A percentile compares a stretch with the other conserved stretches of the same genome.
Evolutionary conservation across 768 basidiomycete species (phyloP).

Genomic region (Hypholoma sublateritium): DNA sequence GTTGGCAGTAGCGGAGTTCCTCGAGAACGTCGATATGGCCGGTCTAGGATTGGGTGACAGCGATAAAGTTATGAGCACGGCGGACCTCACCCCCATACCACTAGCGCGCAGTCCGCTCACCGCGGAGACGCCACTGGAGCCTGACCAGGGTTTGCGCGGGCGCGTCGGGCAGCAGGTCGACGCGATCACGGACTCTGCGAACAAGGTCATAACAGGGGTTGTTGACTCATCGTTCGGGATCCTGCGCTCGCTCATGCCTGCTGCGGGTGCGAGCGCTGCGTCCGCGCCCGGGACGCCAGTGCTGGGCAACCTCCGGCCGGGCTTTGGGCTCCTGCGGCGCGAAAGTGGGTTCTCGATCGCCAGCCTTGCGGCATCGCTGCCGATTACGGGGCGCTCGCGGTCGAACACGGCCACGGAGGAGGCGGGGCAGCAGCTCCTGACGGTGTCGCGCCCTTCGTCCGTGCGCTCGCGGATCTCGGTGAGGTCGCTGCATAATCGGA

Average conservation of each 20-base stretch:
- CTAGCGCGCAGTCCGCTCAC: conserved; percentile 55
- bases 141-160: conserved; percentile 58
- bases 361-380: conserved; percentile 63
- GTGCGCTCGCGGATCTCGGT: conserved; percentile 30
- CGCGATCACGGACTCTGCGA: conserved; percentile 77
- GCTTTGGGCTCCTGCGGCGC: conserved; percentile 69
- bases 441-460: conserved; percentile 44
- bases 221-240: conserved; percentile 91
- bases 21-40: conserved; percentile 90
- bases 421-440: conserved; percentile 45
- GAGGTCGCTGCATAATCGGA: conserved; percentile 14
- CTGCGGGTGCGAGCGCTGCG: conserved; percentile 16
- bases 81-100: conserved; percentile 81
- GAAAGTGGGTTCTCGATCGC: conserved; percentile 85
- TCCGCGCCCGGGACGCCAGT: conserved; percentile 27
- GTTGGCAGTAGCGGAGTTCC: conserved; percentile 93
- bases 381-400: conserved; percentile 44
- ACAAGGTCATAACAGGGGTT: conserved; percentile 83
- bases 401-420: conserved; percentile 33
- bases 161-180: conserved; percentile 82
- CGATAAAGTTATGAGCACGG: conserved; percentile 61
- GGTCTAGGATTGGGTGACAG: conserved; percentile 59
- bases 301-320: conserved; percentile 45
- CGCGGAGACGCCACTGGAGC: conserved; percentile 42
- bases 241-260: conserved; percentile 73